Percentiles rank a stretch among this genome's conserved stretches.
phyloP scores from a whole-genome alignment of 2,329 filamentous ascomycete genomes.

The Blastomyces parvus region DNA sequence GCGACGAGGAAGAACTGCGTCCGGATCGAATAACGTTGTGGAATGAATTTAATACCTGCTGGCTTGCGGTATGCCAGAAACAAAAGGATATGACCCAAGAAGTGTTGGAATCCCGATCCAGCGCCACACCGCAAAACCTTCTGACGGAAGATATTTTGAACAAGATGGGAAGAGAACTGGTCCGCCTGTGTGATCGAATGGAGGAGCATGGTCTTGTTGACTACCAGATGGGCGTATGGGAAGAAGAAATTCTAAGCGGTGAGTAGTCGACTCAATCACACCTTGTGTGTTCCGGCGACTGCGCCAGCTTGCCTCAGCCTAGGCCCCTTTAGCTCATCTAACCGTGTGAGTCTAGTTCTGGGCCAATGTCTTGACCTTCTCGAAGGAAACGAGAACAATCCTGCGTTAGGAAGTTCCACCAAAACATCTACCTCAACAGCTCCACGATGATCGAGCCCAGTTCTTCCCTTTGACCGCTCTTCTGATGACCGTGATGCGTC shows the following conservation, averaged over 20 bases:
- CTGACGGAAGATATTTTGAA: conserved; percentile 61
- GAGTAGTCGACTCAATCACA: conserved; percentile 31
- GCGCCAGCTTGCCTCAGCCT: neutral
- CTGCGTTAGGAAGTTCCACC: neutral
- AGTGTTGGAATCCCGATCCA: conserved; percentile 50
- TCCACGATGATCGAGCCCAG: neutral
- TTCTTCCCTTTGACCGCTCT: neutral
- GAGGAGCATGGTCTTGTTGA: conserved; percentile 92
- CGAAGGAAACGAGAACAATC: conserved; percentile 29
- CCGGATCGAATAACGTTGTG: conserved; percentile 72
- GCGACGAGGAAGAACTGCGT: conserved; percentile 69
- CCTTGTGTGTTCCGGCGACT: neutral
- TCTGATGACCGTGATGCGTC: neutral
- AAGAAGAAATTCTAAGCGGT: conserved; percentile 83
- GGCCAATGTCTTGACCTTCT: conserved; percentile 46
- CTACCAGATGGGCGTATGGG: conserved; percentile 94
- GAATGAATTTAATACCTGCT: conserved; percentile 90
- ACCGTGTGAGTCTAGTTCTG: conserved; percentile 37
- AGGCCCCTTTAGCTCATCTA: neutral
- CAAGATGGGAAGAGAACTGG: conserved; percentile 71
- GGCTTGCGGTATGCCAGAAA: conserved; percentile 72
- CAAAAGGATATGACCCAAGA: conserved; percentile 65
- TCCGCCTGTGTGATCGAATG: conserved; percentile 73
- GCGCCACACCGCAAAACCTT: conserved; percentile 49
- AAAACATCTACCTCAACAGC: neutral